Evolutionary conservation across 768 basidiomycete genomes (phyloP), one percentile per base, ranked within the genome.

Genomic region (Leccinum disarticulatum): DNA sequence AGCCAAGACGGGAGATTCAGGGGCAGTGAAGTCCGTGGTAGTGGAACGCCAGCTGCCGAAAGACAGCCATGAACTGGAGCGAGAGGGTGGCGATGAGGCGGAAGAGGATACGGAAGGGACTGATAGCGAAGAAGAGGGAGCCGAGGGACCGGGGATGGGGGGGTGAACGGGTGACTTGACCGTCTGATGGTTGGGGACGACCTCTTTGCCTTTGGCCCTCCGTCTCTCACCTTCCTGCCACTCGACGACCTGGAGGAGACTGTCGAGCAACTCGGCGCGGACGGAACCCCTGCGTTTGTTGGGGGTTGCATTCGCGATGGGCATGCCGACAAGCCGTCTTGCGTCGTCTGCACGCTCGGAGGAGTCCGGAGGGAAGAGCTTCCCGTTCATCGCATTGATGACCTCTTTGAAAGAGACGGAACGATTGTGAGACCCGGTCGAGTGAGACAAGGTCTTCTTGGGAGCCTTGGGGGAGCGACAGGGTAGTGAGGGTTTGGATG

Each of bases 351-450:
- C 73, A 55, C 66, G 76, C 65, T 64, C 74, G 54, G 62, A 68
- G 36, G 68, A 57, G 31, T 81, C 77, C 5, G 68, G 60, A 2
- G 80, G 83, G 64, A 87, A 87, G 19, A 87, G 74, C 5, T 78
- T 75, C 5, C 86, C 86, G 46, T 81, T 77, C 83, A 87, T 86
- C 67, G 81, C 80, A 49, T 68, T 68, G 48, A 84, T 71, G 53
- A 87, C 85, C 36, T 85, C 83, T 52, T 77, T 76, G 70, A 87
- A 87, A 1, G 82, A 70, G 11, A 87, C 79, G 7, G 77, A 64
- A 22, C 76, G 75, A 22, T 76, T 70, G 10, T 36, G 62, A 38
- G 54, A 61, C 4, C 57, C 63, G 25, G 70, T 25, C 1, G 69
- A 60, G 27, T 49, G 52, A 3, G 48, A 8, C 22, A 50, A 27